Evolutionary conservation across 2,329 filamentous ascomycete species (phyloP).

Genomic region (Aspergillus quadrilineatus): DNA sequence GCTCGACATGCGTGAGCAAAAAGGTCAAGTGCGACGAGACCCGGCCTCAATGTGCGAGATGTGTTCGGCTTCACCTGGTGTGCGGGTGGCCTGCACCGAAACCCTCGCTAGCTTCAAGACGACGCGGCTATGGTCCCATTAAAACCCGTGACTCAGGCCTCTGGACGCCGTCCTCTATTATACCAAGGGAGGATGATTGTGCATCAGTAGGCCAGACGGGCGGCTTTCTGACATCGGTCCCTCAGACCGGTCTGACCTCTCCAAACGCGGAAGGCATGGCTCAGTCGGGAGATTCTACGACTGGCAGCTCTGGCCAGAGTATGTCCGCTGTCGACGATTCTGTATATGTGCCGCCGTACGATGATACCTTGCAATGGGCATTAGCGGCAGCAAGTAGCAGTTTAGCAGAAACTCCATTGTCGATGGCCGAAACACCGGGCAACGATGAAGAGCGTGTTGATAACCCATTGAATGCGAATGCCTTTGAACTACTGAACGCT

Average conservation of each 20-base stretch:
- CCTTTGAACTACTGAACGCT: background rate
- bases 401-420: background rate
- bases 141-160: constrained; percentile 3
- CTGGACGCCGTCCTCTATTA: constrained; percentile 10
- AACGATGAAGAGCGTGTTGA: background rate
- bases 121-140: constrained; percentile 14
- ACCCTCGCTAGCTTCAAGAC: constrained; percentile 10
- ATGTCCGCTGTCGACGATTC: background rate
- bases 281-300: background rate
- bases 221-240: background rate
- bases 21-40: constrained; percentile 15
- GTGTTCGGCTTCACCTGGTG: constrained; percentile 5
- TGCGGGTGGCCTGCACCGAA: constrained; percentile 13
- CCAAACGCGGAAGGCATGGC: background rate
- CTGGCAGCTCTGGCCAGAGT: background rate
- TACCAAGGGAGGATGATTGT: background rate
- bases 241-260: background rate
- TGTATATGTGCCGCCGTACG: background rate
- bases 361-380: background rate
- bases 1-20: constrained; percentile 12
- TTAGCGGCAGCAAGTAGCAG: background rate
- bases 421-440: background rate
- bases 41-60: constrained; percentile 9
- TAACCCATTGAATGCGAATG: background rate
- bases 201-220: background rate